Evolutionary conservation across 805 yeast genomes (phyloP).

Genomic region (Wickerhamomyces chaumierensis): DNA sequence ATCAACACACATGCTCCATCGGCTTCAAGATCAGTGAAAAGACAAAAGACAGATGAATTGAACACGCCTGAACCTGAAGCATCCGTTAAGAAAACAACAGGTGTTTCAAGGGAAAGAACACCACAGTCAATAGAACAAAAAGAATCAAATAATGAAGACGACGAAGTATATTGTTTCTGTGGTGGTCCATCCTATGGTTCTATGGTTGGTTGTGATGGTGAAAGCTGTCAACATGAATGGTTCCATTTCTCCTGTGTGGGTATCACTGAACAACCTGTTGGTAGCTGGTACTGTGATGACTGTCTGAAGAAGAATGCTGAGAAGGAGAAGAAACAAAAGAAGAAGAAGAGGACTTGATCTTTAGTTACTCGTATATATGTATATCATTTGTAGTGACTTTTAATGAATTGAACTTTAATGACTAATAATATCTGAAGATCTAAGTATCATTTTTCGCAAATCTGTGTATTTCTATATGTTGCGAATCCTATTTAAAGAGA

Average conservation of each 20-base stretch:
- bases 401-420: slow-evolving; percentile 1
- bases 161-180: slow-evolving; percentile 77
- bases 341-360: background rate
- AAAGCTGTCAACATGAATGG: slow-evolving; percentile 85
- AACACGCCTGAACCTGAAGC: slow-evolving; percentile 10
- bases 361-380: background rate
- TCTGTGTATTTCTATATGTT: no score
- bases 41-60: slow-evolving; percentile 13
- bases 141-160: slow-evolving; percentile 39
- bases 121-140: background rate
- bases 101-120: background rate
- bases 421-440: no score
- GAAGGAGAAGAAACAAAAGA: slow-evolving; percentile 11
- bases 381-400: slow-evolving; percentile 1
- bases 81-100: background rate
- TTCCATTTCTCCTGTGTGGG: slow-evolving; percentile 96
- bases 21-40: slow-evolving; percentile 9
- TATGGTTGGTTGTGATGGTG: slow-evolving; percentile 94
- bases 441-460: no score
- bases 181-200: slow-evolving; percentile 90
- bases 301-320: slow-evolving; percentile 36
- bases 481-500: no score
- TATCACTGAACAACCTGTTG: slow-evolving; percentile 76
- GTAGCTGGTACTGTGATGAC: slow-evolving; percentile 90
- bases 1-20: slow-evolving; percentile 7